Percentiles rank a stretch among this genome's conserved stretches.
Evolutionary conservation across 176 grass and related monocot genomes (phyloP).

Genomic region (Aegilops umbellulata): DNA sequence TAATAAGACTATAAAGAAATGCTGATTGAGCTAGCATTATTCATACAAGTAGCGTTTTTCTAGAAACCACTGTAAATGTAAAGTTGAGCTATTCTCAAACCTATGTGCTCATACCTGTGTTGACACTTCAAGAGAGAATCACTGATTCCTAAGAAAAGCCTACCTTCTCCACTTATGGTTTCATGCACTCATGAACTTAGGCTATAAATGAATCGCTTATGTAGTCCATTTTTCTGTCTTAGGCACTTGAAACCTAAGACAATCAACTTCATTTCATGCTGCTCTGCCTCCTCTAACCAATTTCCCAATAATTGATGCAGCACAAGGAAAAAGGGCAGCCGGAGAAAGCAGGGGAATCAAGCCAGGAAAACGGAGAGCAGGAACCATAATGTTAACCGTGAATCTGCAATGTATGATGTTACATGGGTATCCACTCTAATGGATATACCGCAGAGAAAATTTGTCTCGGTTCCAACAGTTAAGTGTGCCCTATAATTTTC

Average conservation of each 20-base stretch:
- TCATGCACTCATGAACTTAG: neutral
- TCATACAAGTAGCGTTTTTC: neutral
- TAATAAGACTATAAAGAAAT: neutral
- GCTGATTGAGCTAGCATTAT: neutral
- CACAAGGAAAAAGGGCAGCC: constrained; percentile 21
- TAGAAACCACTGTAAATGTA: neutral
- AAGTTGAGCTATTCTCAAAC: neutral
- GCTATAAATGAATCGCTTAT: neutral
- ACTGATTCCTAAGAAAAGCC: constrained; percentile 5
- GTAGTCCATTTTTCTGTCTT: neutral
- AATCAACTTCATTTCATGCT: constrained; percentile 3
- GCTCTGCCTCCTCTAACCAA: neutral
- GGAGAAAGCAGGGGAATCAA: constrained; percentile 24
- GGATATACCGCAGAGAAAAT: neutral
- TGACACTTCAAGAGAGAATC: neutral
- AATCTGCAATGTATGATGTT: neutral
- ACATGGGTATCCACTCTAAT: neutral
- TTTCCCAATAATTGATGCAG: constrained; percentile 25
- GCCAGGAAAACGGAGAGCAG: constrained; percentile 17
- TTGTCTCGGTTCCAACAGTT: neutral
- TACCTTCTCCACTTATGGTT: neutral
- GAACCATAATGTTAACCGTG: neutral
- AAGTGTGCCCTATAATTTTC: neutral
- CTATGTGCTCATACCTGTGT: neutral
- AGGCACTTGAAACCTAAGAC: neutral